Evolutionary conservation across 768 basidiomycete genomes (phyloP), one percentile per base, ranked within the genome.

Genomic region (Psilocybe tampanensis): DNA sequence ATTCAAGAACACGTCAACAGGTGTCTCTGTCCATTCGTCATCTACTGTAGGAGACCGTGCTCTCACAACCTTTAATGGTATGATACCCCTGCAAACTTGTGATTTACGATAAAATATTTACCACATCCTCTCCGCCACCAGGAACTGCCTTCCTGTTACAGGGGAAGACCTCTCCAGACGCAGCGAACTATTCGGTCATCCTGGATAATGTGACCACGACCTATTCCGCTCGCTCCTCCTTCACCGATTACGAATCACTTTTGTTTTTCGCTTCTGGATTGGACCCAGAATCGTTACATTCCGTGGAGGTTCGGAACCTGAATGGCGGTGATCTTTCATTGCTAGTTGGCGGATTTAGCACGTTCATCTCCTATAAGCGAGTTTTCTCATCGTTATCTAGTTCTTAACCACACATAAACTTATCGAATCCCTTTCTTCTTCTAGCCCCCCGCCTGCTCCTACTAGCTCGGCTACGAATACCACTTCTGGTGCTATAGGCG

Each of bases 191-290:
- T 64, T 76, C 83, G 33, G 82, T 89, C 52, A 75, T 60, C 17
- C 61, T 80, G 17, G 72, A 76, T 54, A 63, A 83, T 54, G 68
- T 72, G 19, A 80, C 77, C 23, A 56, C 33, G 33, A 76, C 80
- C 29, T 72, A 84, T 50, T 81, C 80, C 26, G 82, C 80, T 2
- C 70, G 70, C 53, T 82, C 86, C 3, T 83, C 84, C 0, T 86
- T 82, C 65, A 77, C 72, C 34, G 71, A 80, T 24, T 68, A 77
- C 44, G 67, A 81, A 55, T 75, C 84, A 11, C 73, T 90, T 3
- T 75, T 93, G 11, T 92, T 85, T 67, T 86, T 80, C 62, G 78
- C 81, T 36, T 83, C 83, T 18, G 84, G 82, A 17, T 78, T 93
- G 44, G 76, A 90, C 61, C 74, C 81, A 13, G 71, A 70, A 49